Percentiles rank a stretch among this genome's conserved stretches.
Conservation (phyloP, 2,329 filamentous ascomycete species). For the Colletotrichum eleusines region DNA sequence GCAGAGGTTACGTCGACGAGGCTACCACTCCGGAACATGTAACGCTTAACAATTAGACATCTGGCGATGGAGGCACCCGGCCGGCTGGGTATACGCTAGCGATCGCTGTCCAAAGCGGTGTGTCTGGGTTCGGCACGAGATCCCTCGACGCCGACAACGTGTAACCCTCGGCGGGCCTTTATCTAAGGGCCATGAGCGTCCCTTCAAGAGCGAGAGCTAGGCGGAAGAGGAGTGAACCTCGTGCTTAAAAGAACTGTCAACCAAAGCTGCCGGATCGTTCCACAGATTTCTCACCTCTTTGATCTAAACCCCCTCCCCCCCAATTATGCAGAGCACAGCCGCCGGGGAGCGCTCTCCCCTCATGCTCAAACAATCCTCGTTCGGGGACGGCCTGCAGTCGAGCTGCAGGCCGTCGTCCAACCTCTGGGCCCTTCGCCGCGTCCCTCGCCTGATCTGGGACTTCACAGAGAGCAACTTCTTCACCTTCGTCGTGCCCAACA, state of each 20-base stretch:
- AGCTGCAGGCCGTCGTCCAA: slow-evolving; percentile 4
- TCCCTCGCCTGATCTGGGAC: slow-evolving; percentile 38
- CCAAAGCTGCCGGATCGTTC: slow-evolving; percentile 20
- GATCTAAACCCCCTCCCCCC: no score
- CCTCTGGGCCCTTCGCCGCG: neutral
- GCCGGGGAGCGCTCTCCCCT: slow-evolving; percentile 13
- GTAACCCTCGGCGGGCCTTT: neutral
- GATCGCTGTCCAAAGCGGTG: neutral
- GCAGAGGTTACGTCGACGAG: neutral
- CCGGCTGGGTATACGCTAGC: neutral
- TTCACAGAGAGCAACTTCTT: slow-evolving; percentile 41
- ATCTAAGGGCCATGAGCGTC: slow-evolving; percentile 1
- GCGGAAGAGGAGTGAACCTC: neutral
- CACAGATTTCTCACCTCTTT: slow-evolving; percentile 8
- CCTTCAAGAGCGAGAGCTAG: neutral
- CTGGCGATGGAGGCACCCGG: slow-evolving; percentile 9
- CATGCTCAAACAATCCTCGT: slow-evolving; percentile 30
- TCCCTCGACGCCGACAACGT: neutral
- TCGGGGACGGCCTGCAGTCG: slow-evolving; percentile 12
- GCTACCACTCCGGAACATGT: slow-evolving; percentile 1
- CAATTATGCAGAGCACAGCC: slow-evolving; percentile 1
- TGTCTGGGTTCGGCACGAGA: neutral
- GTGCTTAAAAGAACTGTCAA: neutral
- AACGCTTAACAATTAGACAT: slow-evolving; percentile 37
- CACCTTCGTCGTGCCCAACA: slow-evolving; percentile 38